Base-by-base conservation (phyloP, 345 rosid genomes). In the Gossypium anomalum region DNA sequence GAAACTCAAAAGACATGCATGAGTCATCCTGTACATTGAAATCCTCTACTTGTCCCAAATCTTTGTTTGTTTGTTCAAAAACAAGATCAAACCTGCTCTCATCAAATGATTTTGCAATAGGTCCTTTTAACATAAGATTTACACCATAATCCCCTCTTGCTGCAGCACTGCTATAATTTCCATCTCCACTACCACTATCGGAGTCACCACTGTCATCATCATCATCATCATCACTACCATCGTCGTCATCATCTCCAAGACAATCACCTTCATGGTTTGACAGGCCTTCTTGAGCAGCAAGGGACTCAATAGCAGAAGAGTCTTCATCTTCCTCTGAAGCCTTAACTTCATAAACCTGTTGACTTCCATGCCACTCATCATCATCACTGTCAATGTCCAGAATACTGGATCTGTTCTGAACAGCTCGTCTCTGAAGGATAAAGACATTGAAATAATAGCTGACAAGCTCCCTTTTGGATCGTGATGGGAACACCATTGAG, bases 371-470 rank as follows among this genome's bases (percentile, higher is more conserved):
- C 85, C 83, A 85, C 70, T 86, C 89, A 64, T 87, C 91, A 65
- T 82, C 72, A 77, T 87, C 91, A 34, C 91, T 86, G 60, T 87
- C 91, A n/a, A 81, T 71, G 61, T 81, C 73, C 23, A 70, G 61
- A 17, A 78, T 27, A 62, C 74, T 0, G 79, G 83, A 64, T 74
- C 82, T 71, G 79, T 87, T 87, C 80, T 87, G 91, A 45, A 82
- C 76, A 6, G 85, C 83, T 58, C 87, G 86, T 67, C 76, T 86
- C 49, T 58, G 81, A 48, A 87, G 89, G 75, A 80, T 74, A 62
- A 82, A 87, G 34, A 86, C 89, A 68, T 87, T 87, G 66, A 86
- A 87, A 72, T 86, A 87, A 78, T 87, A 87, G 83, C 84, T 87
- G 74, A 86, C 79, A 17, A 87, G 48, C 23, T 86, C 86, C 61